Base-by-base conservation (phyloP, 106 monocot genomes). In the Amphibolis antarctica region DNA sequence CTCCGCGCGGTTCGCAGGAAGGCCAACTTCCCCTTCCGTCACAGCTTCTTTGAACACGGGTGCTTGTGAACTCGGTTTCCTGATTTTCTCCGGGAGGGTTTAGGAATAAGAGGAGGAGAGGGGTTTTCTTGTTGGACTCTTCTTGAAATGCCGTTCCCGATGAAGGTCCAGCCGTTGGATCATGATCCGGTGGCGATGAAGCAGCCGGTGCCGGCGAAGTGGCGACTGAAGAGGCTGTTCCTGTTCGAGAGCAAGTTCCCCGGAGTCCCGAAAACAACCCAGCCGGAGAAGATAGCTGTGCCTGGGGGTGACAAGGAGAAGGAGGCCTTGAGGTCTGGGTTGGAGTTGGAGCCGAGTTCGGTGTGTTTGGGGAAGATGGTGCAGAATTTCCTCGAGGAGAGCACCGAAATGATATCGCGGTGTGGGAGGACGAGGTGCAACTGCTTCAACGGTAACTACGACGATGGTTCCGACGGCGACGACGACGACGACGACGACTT, bases 341-440 rank as follows among this genome's bases (percentile, higher is more conserved):
- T 9, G 74, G 72, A 28, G 85, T 54, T 66, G 50, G 89, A 85
- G 69, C 86, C 86, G 30, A 86, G 83, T 69, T 86, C 96, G 14
- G 69, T 86, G 11, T 86, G 83, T 65, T 79, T 96, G 13, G 92
- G 74, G 68, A 77, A 72, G 59, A 85, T 93, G 88, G 90, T 96
- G 12, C 77, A 69, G 46, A 86, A 69, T 69, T 96, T 90, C 71
- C 78, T 96, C 45, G 96, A 96, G 70, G 86, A 85, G 24, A 74
- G 53, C 69, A 76, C 64, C 69, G 79, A 74, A 62, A 79, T 53
- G 59, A 60, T 73, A 17, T 15, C 51, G 17, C 66, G 69, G 44
- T 82, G 75, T 61, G 72, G 82, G 30, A 82, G 80, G 44, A 58
- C 46, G 44, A 69, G 88, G 46, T 96, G 90, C 69, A 84, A 82